phyloP scores from a whole-genome alignment of 345 rosid genomes.

The Citrus trifoliata region DNA sequence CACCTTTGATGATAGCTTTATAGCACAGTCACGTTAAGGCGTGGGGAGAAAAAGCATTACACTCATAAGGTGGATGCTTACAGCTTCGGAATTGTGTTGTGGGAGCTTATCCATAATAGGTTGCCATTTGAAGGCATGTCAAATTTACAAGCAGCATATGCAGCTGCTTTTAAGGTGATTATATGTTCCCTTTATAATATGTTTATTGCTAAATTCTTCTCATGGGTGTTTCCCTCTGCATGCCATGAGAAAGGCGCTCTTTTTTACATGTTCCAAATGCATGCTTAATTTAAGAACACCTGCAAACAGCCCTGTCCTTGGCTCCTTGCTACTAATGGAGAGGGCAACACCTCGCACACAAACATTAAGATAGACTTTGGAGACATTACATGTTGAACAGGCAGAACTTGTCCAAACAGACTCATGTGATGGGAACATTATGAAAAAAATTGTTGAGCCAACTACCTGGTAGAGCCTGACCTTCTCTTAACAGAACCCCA shows the following conservation, averaged over 20 bases:
- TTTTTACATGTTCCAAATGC: neutral
- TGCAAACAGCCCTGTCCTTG: neutral
- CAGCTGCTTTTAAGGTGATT: constrained; percentile 94
- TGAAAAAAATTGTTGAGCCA: neutral
- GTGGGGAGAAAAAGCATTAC: constrained; percentile 96
- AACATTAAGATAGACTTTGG: neutral
- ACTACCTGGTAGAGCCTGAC: neutral
- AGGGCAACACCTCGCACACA: neutral
- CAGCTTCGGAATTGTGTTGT: constrained; percentile 95
- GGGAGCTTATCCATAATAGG: constrained; percentile 96
- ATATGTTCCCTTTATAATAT: neutral
- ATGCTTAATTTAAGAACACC: constrained; percentile 1
- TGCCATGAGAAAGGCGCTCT: neutral
- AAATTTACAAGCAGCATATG: constrained; percentile 98
- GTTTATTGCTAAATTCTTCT: neutral
- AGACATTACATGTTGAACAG: neutral
- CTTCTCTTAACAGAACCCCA: neutral
- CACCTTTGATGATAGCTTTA: constrained; percentile 57
- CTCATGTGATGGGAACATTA: neutral
- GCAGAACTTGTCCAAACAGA: neutral
- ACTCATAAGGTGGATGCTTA: constrained; percentile 95
- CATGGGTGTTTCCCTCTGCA: neutral
- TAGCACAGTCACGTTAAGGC: constrained; percentile 94
- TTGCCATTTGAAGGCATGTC: constrained; percentile 99
- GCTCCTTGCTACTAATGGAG: neutral